Evolutionary conservation across 225 moss, liverwort and hornwort species (phyloP).

Genomic region (Bryum argenteum): DNA sequence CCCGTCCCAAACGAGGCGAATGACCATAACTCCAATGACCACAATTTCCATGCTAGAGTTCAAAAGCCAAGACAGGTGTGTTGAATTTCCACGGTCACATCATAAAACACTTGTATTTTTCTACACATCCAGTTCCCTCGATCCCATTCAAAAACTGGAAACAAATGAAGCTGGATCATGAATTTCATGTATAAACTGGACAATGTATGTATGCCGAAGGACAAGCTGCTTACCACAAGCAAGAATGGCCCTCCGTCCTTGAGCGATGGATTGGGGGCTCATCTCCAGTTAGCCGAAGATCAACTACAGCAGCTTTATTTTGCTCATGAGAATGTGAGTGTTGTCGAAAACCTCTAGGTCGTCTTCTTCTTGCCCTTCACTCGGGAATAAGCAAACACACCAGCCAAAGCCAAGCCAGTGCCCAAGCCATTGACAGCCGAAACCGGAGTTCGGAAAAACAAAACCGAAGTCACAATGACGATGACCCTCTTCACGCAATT

Average conservation of each 20-base stretch:
- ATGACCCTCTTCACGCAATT: conserved; percentile 99
- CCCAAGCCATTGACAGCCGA: conserved; percentile 91
- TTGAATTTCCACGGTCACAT: not conserved
- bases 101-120: not conserved
- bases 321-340: conserved; percentile 19
- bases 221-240: conserved; percentile 31
- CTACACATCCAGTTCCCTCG: not conserved
- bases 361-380: conserved; percentile 73
- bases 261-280: conserved; percentile 18
- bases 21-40: not conserved
- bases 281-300: conserved; percentile 13
- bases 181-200: conserved; percentile 23
- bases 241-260: conserved; percentile 15
- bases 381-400: conserved; percentile 97
- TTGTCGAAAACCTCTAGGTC: not conserved
- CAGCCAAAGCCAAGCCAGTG: conserved; percentile 82
- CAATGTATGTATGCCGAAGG: conserved; percentile 17
- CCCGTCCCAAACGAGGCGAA: not conserved
- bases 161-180: conserved; percentile 14
- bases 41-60: not conserved
- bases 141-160: conserved; percentile 1
- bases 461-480: conserved; percentile 91
- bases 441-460: conserved; percentile 94
- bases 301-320: conserved; percentile 30
- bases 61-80: not conserved